phyloP scores from a whole-genome alignment of 768 basidiomycete species.

The Rhizopogon salebrosus region DNA sequence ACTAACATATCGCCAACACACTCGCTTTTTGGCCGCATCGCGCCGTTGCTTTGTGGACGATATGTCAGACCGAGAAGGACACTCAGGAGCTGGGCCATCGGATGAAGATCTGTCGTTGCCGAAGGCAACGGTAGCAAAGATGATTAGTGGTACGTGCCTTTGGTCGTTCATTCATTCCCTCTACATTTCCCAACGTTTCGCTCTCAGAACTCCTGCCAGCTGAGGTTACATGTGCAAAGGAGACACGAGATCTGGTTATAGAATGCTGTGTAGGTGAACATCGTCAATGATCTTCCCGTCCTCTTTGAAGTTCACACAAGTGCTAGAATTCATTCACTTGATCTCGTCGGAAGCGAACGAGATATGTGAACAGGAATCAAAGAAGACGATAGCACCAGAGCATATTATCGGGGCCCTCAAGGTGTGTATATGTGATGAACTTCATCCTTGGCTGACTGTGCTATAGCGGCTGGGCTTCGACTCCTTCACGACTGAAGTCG shows the following conservation, averaged over 20 bases:
- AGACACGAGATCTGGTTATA: slow-evolving; percentile 93
- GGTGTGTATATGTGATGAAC: slow-evolving; percentile 35
- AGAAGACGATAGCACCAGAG: slow-evolving; percentile 98
- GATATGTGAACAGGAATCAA: slow-evolving; percentile 95
- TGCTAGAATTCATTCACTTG: slow-evolving; percentile 91
- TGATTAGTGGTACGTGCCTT: slow-evolving; percentile 70
- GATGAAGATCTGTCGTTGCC: slow-evolving; percentile 95
- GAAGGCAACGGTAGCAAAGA: slow-evolving; percentile 96
- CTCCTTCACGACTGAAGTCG: slow-evolving; percentile 82
- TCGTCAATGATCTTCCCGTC: slow-evolving; percentile 5
- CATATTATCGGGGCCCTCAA: slow-evolving; percentile 92
- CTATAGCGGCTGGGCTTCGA: slow-evolving; percentile 87
- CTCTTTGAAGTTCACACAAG: slow-evolving; percentile 10
- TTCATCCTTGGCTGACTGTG: slow-evolving; percentile 7
- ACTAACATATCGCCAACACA: slow-evolving; percentile 7
- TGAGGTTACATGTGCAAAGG: slow-evolving; percentile 88
- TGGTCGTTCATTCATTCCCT: slow-evolving; percentile 4
- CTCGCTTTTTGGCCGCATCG: slow-evolving; percentile 8
- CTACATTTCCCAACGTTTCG: background rate
- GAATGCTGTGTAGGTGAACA: slow-evolving; percentile 99
- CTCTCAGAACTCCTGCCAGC: slow-evolving; percentile 77
- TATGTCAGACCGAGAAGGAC: slow-evolving; percentile 93
- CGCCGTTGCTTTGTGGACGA: slow-evolving; percentile 34
- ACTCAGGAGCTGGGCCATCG: slow-evolving; percentile 53
- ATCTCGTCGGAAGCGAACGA: slow-evolving; percentile 98